These are phyloP conservation scores for Moricandia arvensis DNA, from an alignment of 345 rosid species.

Conservation along the genomic window DNA sequence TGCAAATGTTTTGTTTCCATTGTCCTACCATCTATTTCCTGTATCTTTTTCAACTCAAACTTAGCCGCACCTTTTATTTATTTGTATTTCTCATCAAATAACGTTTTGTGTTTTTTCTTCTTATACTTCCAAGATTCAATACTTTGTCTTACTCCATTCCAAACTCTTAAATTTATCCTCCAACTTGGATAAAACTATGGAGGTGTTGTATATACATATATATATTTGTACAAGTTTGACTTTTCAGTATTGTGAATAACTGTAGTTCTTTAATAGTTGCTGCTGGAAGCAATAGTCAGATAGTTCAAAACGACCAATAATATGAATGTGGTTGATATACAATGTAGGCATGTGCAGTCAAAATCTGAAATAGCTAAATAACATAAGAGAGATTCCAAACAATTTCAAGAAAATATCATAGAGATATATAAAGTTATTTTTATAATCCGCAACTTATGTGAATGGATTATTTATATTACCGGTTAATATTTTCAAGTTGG, in stretches of 20 bases:
- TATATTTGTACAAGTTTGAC: neutral
- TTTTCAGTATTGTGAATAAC: neutral
- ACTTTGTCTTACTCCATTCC: neutral
- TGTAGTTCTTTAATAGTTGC: neutral
- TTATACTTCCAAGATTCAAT: neutral
- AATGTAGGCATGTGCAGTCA: neutral
- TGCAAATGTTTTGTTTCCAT: constrained; percentile 26
- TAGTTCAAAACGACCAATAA: neutral
- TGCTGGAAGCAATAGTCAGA: neutral
- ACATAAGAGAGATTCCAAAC: neutral
- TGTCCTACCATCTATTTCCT: constrained; percentile 11
- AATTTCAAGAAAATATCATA: neutral
- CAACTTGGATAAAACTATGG: neutral
- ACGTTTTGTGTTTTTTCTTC: neutral
- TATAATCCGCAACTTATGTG: neutral
- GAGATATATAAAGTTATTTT: neutral
- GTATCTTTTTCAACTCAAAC: constrained; percentile 30
- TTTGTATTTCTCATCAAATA: neutral
- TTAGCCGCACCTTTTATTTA: constrained; percentile 24
- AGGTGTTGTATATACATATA: neutral
- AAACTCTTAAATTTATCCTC: constrained; percentile 14
- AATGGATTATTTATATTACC: neutral
- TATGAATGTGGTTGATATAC: neutral
- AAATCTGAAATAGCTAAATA: neutral
- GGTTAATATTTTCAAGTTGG: neutral